A percentile compares a stretch with the other conserved stretches of the same genome.
These are phyloP conservation scores for Aspergillus fructus DNA, from an alignment of 2,329 filamentous ascomycete species.

Conservation along the genomic window DNA sequence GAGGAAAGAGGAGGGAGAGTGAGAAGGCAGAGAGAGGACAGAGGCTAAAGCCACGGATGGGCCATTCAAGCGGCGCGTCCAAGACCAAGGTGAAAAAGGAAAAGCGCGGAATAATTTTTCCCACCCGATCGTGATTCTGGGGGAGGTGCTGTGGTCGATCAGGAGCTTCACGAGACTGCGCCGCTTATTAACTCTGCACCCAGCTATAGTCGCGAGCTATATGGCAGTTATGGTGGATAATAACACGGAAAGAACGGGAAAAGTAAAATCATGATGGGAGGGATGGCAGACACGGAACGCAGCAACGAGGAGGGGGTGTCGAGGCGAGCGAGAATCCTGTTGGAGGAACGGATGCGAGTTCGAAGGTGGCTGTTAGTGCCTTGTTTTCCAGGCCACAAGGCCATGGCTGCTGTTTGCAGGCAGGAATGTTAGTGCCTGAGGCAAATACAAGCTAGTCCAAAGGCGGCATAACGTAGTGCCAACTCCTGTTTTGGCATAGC, in stretches of 20 bases:
- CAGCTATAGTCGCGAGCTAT: neutral
- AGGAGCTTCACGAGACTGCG: neutral
- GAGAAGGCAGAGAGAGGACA: slow-evolving; percentile 2
- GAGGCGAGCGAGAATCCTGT: slow-evolving; percentile 4
- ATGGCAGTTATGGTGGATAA: slow-evolving; percentile 5
- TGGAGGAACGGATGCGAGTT: slow-evolving; percentile 3
- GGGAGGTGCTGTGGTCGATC: slow-evolving; percentile 3
- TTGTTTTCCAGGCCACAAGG: slow-evolving; percentile 1
- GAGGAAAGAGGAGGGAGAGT: slow-evolving; percentile 5
- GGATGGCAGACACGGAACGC: neutral
- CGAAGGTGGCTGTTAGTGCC: slow-evolving; percentile 1
- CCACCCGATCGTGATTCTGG: slow-evolving; percentile 11
- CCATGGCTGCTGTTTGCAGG: neutral
- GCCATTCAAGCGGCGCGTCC: slow-evolving; percentile 15
- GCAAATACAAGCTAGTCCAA: neutral
- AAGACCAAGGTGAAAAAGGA: slow-evolving; percentile 13
- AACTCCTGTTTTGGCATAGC: slow-evolving; percentile 11
- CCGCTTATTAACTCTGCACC: neutral
- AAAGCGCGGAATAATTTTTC: slow-evolving; percentile 17
- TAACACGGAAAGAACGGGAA: neutral
- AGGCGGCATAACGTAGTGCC: slow-evolving; percentile 3
- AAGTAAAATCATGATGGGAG: neutral
- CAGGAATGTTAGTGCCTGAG: neutral
- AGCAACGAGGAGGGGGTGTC: slow-evolving; percentile 1
- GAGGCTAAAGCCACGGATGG: slow-evolving; percentile 14